Evolutionary conservation across 495 filamentous ascomycete species (phyloP), one percentile per base, ranked within the genome.

Genomic region (Tuber microsphaerosporum): DNA sequence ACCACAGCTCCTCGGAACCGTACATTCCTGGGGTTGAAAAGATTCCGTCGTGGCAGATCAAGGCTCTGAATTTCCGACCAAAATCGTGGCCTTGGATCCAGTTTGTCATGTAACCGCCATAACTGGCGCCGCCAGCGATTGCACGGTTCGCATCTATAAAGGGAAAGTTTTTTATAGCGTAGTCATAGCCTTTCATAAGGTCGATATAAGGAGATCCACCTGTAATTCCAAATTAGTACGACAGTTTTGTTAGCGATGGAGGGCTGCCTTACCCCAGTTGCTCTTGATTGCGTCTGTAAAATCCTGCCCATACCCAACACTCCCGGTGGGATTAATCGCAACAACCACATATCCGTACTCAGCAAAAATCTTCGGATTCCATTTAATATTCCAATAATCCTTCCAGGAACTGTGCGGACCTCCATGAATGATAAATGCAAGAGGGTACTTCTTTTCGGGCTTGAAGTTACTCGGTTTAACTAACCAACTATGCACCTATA

Each of bases 291-390:
- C 93, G 83, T 97, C 90, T 16, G 90, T 89, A 72, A 94, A 89
- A 0, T 85, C 85, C 84, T 94, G 91, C 7, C 94, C 94, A 78
- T 94, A 97, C 1, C 92, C 91, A 9, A 92, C 94, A 75, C 89
- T 92, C 9, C 94, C 94, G 0, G 93, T 96, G 6, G 94, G 94
- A 80, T 97, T 97, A 9, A 93, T 93, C 22, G 88, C 87, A 42
- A 79, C 74, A 43, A 22, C 71, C 42, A 71, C 73, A 79, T 95
- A 96, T 34, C 94, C 94, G 83, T 96, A 92, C 82, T 97, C 94
- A 4, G 93, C 92, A 79, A 95, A 97, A 19, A 96, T 87, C 17
- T 92, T 92, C 0, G 91, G 93, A 77, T 97, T 97, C 94, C 93
- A 97, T 31, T 93, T 86, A 0, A 92, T 95, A 76, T 88, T 91